phyloP scores from a whole-genome alignment of 1,284 basidiomycete species.

The Cryptococcus wingfieldii region DNA sequence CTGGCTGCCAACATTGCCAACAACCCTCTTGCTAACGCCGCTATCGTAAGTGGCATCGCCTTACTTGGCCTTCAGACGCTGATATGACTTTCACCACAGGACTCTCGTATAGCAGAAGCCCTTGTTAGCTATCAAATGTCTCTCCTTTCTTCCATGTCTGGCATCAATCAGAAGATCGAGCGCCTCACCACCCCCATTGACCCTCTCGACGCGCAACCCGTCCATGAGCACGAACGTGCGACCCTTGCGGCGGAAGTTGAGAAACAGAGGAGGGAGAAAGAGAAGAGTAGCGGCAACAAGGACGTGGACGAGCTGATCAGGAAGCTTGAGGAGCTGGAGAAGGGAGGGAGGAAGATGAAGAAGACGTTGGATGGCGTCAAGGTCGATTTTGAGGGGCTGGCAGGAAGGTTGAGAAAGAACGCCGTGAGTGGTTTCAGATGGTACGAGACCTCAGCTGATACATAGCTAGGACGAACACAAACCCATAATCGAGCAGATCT shows the following conservation, averaged over 20 bases:
- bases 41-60: slow-evolving; percentile 14
- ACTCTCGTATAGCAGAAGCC: slow-evolving; percentile 43
- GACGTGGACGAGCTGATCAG: slow-evolving; percentile 19
- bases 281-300: slow-evolving; percentile 12
- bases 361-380: slow-evolving; percentile 20
- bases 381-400: slow-evolving; percentile 18
- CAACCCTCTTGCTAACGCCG: slow-evolving; percentile 9
- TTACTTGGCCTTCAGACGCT: not conserved
- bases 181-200: slow-evolving; percentile 9
- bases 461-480: slow-evolving; percentile 15
- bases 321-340: slow-evolving; percentile 22
- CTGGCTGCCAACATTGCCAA: slow-evolving; percentile 26
- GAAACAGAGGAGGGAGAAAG: slow-evolving; percentile 1
- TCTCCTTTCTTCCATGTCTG: slow-evolving; percentile 38
- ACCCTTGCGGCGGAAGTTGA: not conserved
- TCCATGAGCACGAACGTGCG: slow-evolving; percentile 12
- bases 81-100: slow-evolving; percentile 15
- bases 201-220: slow-evolving; percentile 5
- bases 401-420: slow-evolving; percentile 12
- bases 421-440: slow-evolving; percentile 10
- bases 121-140: slow-evolving; percentile 46
- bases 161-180: slow-evolving; percentile 26
- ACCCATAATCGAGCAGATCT: slow-evolving; percentile 17
- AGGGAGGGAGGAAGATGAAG: slow-evolving; percentile 18
- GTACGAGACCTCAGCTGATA: not conserved